These are phyloP conservation scores for Hippophae rhamnoides DNA, from an alignment of 306 rosid genomes.

Conservation along the genomic window DNA sequence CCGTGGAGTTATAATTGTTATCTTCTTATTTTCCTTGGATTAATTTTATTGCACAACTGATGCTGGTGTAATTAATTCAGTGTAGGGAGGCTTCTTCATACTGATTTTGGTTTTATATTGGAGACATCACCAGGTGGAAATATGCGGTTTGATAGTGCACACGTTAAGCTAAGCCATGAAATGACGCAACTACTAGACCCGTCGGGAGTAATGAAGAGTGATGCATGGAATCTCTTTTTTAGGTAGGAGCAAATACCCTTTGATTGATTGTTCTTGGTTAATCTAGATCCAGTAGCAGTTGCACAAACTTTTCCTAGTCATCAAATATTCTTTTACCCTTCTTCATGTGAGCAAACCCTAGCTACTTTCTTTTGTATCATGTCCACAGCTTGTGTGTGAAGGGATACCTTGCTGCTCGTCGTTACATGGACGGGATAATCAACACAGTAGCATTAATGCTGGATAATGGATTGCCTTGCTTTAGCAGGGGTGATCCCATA, in stretches of 20 bases:
- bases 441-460: slow-evolving; percentile 76
- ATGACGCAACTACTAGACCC: slow-evolving; percentile 98
- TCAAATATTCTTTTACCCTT: too few relatives aligned
- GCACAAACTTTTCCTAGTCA: too few relatives aligned
- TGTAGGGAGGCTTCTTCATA: slow-evolving; percentile 83
- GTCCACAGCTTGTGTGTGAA: slow-evolving; percentile 70
- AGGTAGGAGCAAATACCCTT: slow-evolving; percentile 32
- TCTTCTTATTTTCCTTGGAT: neutral
- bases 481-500: slow-evolving; percentile 92
- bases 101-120: slow-evolving; percentile 89
- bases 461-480: slow-evolving; percentile 94
- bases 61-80: slow-evolving; percentile 40
- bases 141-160: slow-evolving; percentile 97
- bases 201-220: slow-evolving; percentile 89
- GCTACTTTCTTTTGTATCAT: slow-evolving; percentile 4
- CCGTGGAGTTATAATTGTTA: too few relatives aligned
- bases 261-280: neutral
- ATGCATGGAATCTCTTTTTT: slow-evolving; percentile 84
- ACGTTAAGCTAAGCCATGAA: slow-evolving; percentile 97
- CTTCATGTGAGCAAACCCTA: neutral
- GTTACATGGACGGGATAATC: slow-evolving; percentile 77
- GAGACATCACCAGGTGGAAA: slow-evolving; percentile 98
- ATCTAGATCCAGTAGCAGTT: neutral
- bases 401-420: slow-evolving; percentile 94
- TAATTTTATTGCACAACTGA: slow-evolving; percentile 3